A percentile compares a stretch with the other conserved stretches of the same genome.
phyloP scores from a whole-genome alignment of 208 protist genomes.

The Leptomonas seymouri region DNA sequence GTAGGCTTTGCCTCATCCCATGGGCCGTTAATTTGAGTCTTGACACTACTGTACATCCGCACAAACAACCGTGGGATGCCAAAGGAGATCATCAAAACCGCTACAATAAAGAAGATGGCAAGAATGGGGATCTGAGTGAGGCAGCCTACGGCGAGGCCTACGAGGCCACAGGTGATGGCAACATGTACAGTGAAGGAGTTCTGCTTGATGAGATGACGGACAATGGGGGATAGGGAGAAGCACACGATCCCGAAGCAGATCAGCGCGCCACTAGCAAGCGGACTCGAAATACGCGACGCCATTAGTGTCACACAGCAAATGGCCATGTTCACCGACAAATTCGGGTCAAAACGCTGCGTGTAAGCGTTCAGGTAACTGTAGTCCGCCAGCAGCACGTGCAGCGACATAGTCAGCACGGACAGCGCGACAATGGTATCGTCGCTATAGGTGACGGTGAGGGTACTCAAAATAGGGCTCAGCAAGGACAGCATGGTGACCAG shows the following conservation, averaged over 20 bases:
- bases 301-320: conserved; percentile 85
- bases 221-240: conserved; percentile 85
- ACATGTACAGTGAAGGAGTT: conserved; percentile 70
- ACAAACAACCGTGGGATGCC: conserved; percentile 86
- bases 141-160: conserved; percentile 53
- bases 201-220: conserved; percentile 65
- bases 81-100: conserved; percentile 62
- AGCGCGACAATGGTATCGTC: conserved; percentile 92
- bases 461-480: conserved; percentile 82
- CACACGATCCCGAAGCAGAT: conserved; percentile 87
- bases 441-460: conserved; percentile 83
- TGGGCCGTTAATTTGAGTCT: conserved; percentile 91
- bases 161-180: conserved; percentile 64
- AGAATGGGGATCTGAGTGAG: conserved; percentile 65
- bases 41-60: conserved; percentile 69
- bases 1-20: conserved; percentile 93
- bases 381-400: conserved; percentile 81
- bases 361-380: conserved; percentile 90
- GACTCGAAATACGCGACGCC: conserved; percentile 77
- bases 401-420: conserved; percentile 75
- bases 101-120: conserved; percentile 57
- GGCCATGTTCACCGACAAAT: conserved; percentile 81
- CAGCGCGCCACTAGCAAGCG: conserved; percentile 66
- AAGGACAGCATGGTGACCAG: conserved; percentile 65
- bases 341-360: conserved; percentile 62